phyloP scores from a whole-genome alignment of 1,284 basidiomycete species.

The Cutaneotrichosporon mucoides region DNA sequence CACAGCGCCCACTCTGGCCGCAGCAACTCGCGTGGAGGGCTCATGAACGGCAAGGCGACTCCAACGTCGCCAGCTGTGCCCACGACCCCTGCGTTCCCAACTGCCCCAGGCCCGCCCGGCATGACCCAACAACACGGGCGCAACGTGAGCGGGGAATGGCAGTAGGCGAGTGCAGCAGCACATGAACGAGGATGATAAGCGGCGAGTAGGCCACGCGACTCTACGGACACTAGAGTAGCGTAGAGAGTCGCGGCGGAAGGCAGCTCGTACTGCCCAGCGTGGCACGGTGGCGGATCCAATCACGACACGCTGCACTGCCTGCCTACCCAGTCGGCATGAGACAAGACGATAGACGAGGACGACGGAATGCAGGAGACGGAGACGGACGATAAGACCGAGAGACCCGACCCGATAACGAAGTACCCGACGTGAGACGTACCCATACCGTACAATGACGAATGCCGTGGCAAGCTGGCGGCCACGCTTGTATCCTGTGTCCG shows the following conservation, averaged over 20 bases:
- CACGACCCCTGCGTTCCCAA: neutral
- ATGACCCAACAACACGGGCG: neutral
- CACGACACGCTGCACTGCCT: too few relatives aligned
- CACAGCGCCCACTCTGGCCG: too few relatives aligned
- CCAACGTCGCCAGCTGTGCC: neutral
- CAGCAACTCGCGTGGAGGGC: too few relatives aligned
- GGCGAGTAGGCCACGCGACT: too few relatives aligned
- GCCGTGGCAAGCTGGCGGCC: neutral
- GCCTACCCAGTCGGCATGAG: neutral
- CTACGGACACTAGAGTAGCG: neutral
- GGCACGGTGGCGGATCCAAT: too few relatives aligned
- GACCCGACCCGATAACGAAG: too few relatives aligned
- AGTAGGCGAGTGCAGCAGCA: neutral
- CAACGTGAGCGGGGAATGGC: slow-evolving; percentile 10
- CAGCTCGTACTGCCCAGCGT: too few relatives aligned
- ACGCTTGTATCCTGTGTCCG: slow-evolving; percentile 3
- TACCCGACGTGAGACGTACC: neutral
- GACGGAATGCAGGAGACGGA: too few relatives aligned
- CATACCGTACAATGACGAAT: slow-evolving; percentile 5
- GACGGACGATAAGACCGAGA: too few relatives aligned
- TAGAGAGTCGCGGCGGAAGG: too few relatives aligned
- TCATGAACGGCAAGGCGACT: neutral
- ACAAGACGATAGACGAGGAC: neutral
- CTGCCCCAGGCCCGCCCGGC: neutral
- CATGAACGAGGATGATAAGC: too few relatives aligned